Percentiles rank a stretch among this genome's conserved stretches.
Conservation (phyloP, 352 stramenopile species). For the Globisporangium lucens region DNA sequence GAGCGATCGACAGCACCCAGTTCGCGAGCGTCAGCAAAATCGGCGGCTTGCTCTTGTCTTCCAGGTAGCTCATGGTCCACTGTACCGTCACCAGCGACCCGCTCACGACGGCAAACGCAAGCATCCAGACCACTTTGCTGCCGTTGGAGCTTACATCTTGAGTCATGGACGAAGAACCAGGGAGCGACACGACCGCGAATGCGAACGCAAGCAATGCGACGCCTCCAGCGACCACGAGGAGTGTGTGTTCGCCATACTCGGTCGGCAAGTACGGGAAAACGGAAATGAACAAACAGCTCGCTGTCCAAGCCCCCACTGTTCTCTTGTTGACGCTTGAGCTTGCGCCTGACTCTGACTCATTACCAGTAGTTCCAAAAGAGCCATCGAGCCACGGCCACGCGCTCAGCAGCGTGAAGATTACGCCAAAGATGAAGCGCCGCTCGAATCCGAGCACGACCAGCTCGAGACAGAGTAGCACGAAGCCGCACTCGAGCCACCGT, state of each 20-base stretch:
- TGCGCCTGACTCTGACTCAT: not conserved
- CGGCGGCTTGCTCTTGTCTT: conserved; percentile 48
- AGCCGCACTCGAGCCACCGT: conserved; percentile 28
- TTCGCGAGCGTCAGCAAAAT: conserved; percentile 48
- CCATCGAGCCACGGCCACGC: conserved; percentile 38
- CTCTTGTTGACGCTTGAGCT: not conserved
- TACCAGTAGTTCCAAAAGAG: conserved; percentile 5
- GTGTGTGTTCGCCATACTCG: conserved; percentile 69
- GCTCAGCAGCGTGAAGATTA: conserved; percentile 58
- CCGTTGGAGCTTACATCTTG: not conserved
- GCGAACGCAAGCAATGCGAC: conserved; percentile 22
- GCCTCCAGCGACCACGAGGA: conserved; percentile 55
- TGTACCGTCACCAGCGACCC: conserved; percentile 43
- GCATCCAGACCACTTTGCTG: not conserved
- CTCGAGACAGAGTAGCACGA: conserved; percentile 54
- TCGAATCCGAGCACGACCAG: conserved; percentile 71
- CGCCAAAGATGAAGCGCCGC: conserved; percentile 58
- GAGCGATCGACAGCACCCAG: conserved; percentile 44
- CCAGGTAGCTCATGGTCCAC: conserved; percentile 51
- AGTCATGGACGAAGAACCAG: not conserved
- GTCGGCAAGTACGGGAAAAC: conserved; percentile 73
- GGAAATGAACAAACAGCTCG: conserved; percentile 55
- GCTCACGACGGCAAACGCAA: conserved; percentile 20
- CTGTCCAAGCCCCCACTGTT: conserved; percentile 31
- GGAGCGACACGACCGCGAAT: not conserved